Evolutionary conservation across 805 yeast species (phyloP).

Genomic region (Gaillardinia entomophila): DNA sequence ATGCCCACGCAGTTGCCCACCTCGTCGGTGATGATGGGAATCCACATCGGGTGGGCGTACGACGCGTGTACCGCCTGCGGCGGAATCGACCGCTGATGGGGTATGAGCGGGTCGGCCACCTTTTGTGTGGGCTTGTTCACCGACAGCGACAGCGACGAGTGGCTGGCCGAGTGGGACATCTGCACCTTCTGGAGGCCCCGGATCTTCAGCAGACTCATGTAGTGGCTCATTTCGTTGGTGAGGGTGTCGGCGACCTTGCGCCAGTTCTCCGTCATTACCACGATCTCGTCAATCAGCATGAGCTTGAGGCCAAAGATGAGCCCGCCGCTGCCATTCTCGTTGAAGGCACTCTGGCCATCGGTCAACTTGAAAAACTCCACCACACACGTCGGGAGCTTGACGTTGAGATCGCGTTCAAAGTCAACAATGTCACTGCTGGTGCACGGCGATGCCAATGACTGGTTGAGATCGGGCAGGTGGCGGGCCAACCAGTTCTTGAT

Average conservation of each 20-base stretch:
- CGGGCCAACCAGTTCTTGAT: slow-evolving; percentile 77
- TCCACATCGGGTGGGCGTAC: slow-evolving; percentile 90
- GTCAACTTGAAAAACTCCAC: slow-evolving; percentile 74
- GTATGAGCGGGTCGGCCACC: slow-evolving; percentile 11
- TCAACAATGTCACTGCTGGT: slow-evolving; percentile 75
- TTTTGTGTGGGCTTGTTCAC: not conserved
- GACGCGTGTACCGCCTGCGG: slow-evolving; percentile 64
- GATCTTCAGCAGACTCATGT: slow-evolving; percentile 11
- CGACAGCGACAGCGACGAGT: not conserved
- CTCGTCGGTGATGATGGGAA: slow-evolving; percentile 82
- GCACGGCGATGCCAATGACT: slow-evolving; percentile 72
- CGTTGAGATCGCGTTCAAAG: slow-evolving; percentile 75
- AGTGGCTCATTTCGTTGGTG: slow-evolving; percentile 17
- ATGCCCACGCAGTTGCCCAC: slow-evolving; percentile 90
- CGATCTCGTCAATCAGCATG: slow-evolving; percentile 74
- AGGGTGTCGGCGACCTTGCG: slow-evolving; percentile 55
- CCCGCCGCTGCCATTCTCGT: slow-evolving; percentile 64
- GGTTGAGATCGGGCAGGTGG: slow-evolving; percentile 75
- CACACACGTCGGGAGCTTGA: slow-evolving; percentile 74
- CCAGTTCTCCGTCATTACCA: slow-evolving; percentile 82
- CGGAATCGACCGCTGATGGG: slow-evolving; percentile 66
- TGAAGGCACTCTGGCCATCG: slow-evolving; percentile 77
- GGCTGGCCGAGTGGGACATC: slow-evolving; percentile 7
- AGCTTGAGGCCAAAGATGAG: slow-evolving; percentile 75
- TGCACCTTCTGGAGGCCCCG: slow-evolving; percentile 17